These are phyloP conservation scores for Quercus agrifolia DNA, from an alignment of 306 rosid species.

Conservation along the genomic window DNA sequence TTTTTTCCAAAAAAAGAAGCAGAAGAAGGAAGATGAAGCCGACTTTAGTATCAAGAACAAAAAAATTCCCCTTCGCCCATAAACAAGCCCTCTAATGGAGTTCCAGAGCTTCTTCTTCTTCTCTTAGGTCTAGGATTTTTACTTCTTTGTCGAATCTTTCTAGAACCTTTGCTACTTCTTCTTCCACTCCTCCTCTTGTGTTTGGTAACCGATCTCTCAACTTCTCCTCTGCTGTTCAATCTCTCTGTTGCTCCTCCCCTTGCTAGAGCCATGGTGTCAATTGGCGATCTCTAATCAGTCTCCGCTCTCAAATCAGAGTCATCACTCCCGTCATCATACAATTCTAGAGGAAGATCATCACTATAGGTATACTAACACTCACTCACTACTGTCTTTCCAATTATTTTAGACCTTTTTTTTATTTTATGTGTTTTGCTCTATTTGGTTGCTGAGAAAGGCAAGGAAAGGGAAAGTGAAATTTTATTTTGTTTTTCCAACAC, in stretches of 20 bases:
- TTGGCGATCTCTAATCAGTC: conserved; percentile 45
- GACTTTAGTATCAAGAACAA: too few species aligned
- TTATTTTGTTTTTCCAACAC: neutral
- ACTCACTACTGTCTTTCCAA: neutral
- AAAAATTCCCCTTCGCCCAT: too few species aligned
- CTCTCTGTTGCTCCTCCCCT: conserved; percentile 18
- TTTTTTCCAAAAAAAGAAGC: too few species aligned
- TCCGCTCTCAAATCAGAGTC: conserved; percentile 55
- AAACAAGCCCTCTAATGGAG: too few species aligned
- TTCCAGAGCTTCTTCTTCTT: too few species aligned
- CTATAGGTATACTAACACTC: conserved; percentile 42
- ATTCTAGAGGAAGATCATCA: conserved; percentile 46
- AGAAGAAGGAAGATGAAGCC: too few species aligned
- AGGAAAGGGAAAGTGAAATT: neutral
- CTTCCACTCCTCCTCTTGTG: conserved; percentile 3
- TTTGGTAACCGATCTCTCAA: conserved; percentile 21
- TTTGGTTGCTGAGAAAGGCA: neutral
- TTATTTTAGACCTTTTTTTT: neutral
- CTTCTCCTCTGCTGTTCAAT: conserved; percentile 32
- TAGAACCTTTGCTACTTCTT: conserved; percentile 21
- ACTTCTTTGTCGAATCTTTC: conserved; percentile 9
- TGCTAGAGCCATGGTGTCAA: conserved; percentile 60
- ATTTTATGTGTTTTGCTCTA: neutral
- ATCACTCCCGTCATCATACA: conserved; percentile 45
- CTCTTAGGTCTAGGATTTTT: conserved; percentile 29